Evolutionary conservation across 345 rosid species (phyloP).

Genomic region (Sonneratia alba): DNA sequence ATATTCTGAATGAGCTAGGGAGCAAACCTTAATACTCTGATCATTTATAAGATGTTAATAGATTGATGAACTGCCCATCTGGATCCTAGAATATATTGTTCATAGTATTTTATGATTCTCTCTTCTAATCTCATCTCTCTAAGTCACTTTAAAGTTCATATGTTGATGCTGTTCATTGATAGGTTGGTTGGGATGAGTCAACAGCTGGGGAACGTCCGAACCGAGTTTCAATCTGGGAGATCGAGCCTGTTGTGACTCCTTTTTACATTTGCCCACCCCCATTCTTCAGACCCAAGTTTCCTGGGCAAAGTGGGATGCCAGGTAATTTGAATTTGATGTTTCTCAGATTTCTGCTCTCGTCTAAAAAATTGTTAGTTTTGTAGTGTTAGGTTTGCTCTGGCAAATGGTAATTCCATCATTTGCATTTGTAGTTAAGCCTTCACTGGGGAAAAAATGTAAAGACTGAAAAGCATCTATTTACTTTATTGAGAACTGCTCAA

Average conservation of each 20-base stretch:
- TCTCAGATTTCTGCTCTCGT: neutral
- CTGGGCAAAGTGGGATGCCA: slow-evolving; percentile 82
- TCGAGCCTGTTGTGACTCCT: slow-evolving; percentile 86
- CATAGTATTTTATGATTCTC: too few relatives aligned
- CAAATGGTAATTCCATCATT: neutral
- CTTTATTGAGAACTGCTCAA: neutral
- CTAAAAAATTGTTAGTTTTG: neutral
- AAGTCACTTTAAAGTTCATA: neutral
- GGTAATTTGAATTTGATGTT: slow-evolving; percentile 21
- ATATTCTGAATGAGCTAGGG: neutral
- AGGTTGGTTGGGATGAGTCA: slow-evolving; percentile 99
- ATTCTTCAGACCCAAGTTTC: slow-evolving; percentile 82
- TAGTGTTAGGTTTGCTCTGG: neutral
- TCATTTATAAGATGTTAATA: neutral
- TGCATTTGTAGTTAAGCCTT: neutral
- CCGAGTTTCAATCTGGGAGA: slow-evolving; percentile 91
- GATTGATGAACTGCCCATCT: neutral
- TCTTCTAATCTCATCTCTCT: neutral
- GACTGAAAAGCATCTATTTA: neutral
- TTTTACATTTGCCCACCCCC: slow-evolving; percentile 97
- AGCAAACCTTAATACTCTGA: neutral
- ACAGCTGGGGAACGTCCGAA: slow-evolving; percentile 83
- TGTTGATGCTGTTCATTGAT: slow-evolving; percentile 9
- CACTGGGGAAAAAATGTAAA: neutral
- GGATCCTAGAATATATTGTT: neutral